Conservation (phyloP, 345 rosid species). For the Lepidium africanum region DNA sequence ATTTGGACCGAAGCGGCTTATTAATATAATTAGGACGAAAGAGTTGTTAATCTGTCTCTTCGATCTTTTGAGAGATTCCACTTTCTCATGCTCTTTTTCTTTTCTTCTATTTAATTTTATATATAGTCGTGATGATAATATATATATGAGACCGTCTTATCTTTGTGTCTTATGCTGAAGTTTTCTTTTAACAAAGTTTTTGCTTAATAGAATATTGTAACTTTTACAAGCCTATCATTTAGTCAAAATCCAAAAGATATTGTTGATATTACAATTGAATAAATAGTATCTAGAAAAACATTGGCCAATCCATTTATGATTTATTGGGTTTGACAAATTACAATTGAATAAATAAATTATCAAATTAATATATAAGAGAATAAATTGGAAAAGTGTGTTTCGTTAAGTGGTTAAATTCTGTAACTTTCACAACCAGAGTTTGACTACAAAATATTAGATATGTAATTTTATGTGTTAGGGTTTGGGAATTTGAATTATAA, state of each 20-base stretch:
- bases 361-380: no score
- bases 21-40: conserved; percentile 17
- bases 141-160: conserved; percentile 15
- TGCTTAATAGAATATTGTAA: conserved; percentile 5
- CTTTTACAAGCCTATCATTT: not conserved
- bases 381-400: no score
- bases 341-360: no score
- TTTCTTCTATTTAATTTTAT: not conserved
- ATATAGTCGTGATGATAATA: not conserved
- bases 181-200: not conserved
- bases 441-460: no score
- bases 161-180: not conserved
- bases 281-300: not conserved
- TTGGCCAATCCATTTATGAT: not conserved
- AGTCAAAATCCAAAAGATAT: conserved; percentile 3
- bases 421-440: no score
- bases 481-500: no score
- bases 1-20: conserved; percentile 17
- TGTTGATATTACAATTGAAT: no score
- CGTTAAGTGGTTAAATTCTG: no score
- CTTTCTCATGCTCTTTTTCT: conserved; percentile 18
- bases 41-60: conserved; percentile 36
- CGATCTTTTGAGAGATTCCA: conserved; percentile 32
- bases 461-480: no score
- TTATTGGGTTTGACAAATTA: no score